Evolutionary conservation across 345 rosid genomes (phyloP), one percentile per base, ranked within the genome.

Genomic region (Murraya koenigii): DNA sequence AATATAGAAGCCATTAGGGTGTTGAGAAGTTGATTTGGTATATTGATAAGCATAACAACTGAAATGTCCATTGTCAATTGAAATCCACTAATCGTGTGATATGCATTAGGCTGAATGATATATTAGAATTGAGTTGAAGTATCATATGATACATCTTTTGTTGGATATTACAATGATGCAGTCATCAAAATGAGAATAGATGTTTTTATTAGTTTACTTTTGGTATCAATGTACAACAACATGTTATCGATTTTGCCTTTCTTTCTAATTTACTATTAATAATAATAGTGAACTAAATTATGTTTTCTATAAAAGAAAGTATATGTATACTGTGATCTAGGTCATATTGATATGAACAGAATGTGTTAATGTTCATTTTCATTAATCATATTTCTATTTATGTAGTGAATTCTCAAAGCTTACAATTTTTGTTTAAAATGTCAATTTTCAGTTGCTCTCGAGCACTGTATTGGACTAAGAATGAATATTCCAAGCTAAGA

Each of bases 401-500:
- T 33, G 33, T 22, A 13, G 35, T 49, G 20, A 15, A 64, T 20
- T 63, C 33, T n/a, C 32, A 66, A 38, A 66, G 23, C 26, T 78
- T 78, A 30, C 30, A 44, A 1, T 44, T 44, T 44, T 44, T 44
- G 49, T 44, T 13, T 44, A 26, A 66, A 56, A 58, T n/a, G 35
- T 74, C 20, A 56, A 33, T 38, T 77, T 61, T 72, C 80, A 81
- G 80, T 44, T 77, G 74, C 78, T 47, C 13, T 47, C 67, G 7
- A 6, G 75, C 78, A 13, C 33, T 81, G 39, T 81, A 77, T 26
- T 68, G 76, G 81, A 64, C 70, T n/a, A 81, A 81, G 78, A 74
- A 26, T 17, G 76, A 78, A 28, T 77, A 66, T 54, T 66, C 81
- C 49, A 63, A 74, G 66, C 75, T 81, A 60, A 75, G 67, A 74